Conservation (phyloP, 768 basidiomycete species). For the Suillus hirtellus region DNA sequence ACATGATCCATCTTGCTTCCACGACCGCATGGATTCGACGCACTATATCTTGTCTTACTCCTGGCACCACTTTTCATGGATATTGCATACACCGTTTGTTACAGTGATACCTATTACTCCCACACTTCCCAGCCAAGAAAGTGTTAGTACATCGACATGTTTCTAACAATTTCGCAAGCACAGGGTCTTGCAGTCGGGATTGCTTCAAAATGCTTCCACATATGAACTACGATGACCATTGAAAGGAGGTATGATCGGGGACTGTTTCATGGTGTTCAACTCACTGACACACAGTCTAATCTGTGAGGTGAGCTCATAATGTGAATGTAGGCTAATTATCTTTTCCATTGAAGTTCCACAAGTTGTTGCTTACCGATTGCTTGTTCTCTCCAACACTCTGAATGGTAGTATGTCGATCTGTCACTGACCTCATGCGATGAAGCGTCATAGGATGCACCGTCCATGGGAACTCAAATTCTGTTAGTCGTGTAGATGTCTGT, state of each 20-base stretch:
- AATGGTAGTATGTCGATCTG: too few species aligned
- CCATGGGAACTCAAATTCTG: too few species aligned
- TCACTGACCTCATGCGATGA: too few species aligned
- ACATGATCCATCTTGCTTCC: background rate
- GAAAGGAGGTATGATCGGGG: too few species aligned
- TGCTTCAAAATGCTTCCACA: background rate
- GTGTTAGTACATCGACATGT: too few species aligned
- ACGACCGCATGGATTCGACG: too few species aligned
- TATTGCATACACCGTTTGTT: background rate
- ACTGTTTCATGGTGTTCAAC: background rate
- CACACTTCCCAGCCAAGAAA: too few species aligned
- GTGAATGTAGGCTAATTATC: background rate
- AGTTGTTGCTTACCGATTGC: too few species aligned
- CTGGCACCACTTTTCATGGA: background rate
- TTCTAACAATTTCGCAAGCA: background rate
- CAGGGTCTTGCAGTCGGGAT: background rate
- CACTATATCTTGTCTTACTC: background rate
- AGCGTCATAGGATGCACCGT: too few species aligned
- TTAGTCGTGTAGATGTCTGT: background rate
- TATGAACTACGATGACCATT: background rate
- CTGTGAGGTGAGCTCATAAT: background rate
- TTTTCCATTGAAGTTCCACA: too few species aligned
- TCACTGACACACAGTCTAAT: background rate
- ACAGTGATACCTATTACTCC: too few species aligned
- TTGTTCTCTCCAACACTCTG: too few species aligned